phyloP scores from a whole-genome alignment of 257 asterid genomes.

The Forsythia viridissima region DNA sequence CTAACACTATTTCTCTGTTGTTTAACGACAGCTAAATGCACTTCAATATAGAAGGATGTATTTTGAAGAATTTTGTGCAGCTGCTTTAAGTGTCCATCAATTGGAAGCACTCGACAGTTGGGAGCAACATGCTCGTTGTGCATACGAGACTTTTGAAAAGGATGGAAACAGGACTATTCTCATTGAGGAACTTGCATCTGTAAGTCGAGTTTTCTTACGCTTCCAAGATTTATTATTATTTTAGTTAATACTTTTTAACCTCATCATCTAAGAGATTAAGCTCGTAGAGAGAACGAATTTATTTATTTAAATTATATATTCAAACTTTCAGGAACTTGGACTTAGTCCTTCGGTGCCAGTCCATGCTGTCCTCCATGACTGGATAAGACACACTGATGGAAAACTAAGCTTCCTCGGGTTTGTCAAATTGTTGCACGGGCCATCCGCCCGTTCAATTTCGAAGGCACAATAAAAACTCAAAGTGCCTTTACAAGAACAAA shows the following conservation, averaged over 20 bases:
- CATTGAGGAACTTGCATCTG: slow-evolving; percentile 79
- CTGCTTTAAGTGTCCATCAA: slow-evolving; percentile 61
- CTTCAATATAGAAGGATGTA: slow-evolving; percentile 76
- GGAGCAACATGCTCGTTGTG: slow-evolving; percentile 65
- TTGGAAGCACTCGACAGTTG: slow-evolving; percentile 60
- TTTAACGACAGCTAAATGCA: slow-evolving; percentile 55
- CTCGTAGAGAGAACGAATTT: background rate
- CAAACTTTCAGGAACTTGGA: slow-evolving; percentile 60
- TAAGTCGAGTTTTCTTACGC: slow-evolving; percentile 27
- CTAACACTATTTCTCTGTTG: background rate
- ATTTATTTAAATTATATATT: background rate
- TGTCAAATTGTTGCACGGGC: slow-evolving; percentile 50
- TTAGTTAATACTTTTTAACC: too few relatives aligned
- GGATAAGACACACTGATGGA: slow-evolving; percentile 67
- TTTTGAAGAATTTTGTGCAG: slow-evolving; percentile 75
- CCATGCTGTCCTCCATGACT: slow-evolving; percentile 66
- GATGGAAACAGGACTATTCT: slow-evolving; percentile 69
- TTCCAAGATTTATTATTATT: background rate
- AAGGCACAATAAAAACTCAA: slow-evolving; percentile 39
- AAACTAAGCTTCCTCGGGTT: slow-evolving; percentile 63
- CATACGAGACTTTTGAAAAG: slow-evolving; percentile 64
- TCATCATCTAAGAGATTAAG: background rate
- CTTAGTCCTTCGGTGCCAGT: slow-evolving; percentile 63
- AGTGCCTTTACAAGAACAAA: background rate
- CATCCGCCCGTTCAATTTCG: slow-evolving; percentile 38